A percentile compares a stretch with the other conserved stretches of the same genome.
phyloP scores from a whole-genome alignment of 805 yeast species.

The Saccharomycopsis lassenensis region DNA sequence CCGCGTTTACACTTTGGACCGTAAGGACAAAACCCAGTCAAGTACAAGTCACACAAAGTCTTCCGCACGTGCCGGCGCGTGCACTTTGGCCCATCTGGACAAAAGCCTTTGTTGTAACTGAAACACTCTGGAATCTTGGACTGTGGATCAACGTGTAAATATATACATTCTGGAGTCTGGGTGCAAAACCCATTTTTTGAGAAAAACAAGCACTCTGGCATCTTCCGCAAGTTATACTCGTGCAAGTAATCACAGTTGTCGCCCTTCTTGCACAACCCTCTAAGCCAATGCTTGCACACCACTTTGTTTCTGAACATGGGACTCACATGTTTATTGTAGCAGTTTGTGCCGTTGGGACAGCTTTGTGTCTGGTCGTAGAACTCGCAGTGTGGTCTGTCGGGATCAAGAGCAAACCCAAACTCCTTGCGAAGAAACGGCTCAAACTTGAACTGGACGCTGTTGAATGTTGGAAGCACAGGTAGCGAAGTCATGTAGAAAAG shows the following conservation, averaged over 20 bases:
- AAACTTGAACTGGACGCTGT: constrained; percentile 45
- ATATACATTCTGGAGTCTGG: constrained; percentile 88
- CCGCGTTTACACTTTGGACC: constrained; percentile 67
- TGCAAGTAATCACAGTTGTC: constrained; percentile 94
- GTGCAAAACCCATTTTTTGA: constrained; percentile 76
- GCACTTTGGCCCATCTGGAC: constrained; percentile 86
- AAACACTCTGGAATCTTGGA: constrained; percentile 81
- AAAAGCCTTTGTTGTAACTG: constrained; percentile 78
- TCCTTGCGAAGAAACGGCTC: constrained; percentile 77
- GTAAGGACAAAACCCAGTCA: constrained; percentile 88
- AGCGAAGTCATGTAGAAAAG: too few species aligned
- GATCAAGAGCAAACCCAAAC: constrained; percentile 72
- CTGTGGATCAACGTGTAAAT: constrained; percentile 83
- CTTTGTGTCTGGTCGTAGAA: constrained; percentile 50
- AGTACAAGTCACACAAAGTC: constrained; percentile 62
- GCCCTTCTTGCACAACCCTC: constrained; percentile 94
- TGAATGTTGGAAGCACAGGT: constrained; percentile 17
- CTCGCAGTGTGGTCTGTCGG: constrained; percentile 82
- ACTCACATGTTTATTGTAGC: constrained; percentile 79
- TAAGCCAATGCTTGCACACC: constrained; percentile 96
- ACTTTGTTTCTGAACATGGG: constrained; percentile 56
- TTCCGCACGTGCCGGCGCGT: constrained; percentile 69
- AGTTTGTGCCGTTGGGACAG: constrained; percentile 78
- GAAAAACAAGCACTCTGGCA: constrained; percentile 93
- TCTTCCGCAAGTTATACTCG: constrained; percentile 84